Percentiles rank a stretch among this genome's conserved stretches.
Evolutionary conservation across 2,329 filamentous ascomycete genomes (phyloP).

Genomic region (Trichophyton benhamiae): DNA sequence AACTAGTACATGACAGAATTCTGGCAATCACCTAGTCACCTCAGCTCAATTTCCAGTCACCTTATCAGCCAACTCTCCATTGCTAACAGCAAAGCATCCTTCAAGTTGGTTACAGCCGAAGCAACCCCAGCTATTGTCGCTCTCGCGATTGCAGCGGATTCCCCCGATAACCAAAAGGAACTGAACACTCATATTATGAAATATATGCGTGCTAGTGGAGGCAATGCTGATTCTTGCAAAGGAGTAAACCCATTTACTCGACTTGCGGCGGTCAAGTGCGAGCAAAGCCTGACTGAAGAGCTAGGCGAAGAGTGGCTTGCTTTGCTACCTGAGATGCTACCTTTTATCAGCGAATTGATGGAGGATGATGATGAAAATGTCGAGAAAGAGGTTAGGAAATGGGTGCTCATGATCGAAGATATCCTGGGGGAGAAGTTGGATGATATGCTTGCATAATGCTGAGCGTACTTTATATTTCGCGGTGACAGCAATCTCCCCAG

Average conservation of each 20-base stretch:
- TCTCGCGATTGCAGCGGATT: conserved; percentile 67
- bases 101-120: conserved; percentile 39
- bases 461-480: not conserved
- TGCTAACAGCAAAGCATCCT: conserved; percentile 26
- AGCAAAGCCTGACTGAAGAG: conserved; percentile 65
- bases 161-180: conserved; percentile 79
- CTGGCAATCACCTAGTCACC: conserved; percentile 87
- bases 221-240: conserved; percentile 16
- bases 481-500: not conserved
- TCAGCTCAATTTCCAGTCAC: conserved; percentile 56
- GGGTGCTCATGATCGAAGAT: conserved; percentile 82
- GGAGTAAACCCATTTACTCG: conserved; percentile 58
- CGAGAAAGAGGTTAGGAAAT: conserved; percentile 74
- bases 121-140: conserved; percentile 66
- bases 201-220: conserved; percentile 52
- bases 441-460: conserved; percentile 69
- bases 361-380: conserved; percentile 94
- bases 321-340: conserved; percentile 87
- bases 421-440: conserved; percentile 84
- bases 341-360: conserved; percentile 86
- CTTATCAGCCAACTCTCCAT: conserved; percentile 56
- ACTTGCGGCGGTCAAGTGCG: conserved; percentile 67
- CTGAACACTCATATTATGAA: conserved; percentile 69
- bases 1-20: conserved; percentile 44
- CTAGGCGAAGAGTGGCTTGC: conserved; percentile 89